phyloP scores from a whole-genome alignment of 179 eudicot genomes.

The Camellia oleifera region DNA sequence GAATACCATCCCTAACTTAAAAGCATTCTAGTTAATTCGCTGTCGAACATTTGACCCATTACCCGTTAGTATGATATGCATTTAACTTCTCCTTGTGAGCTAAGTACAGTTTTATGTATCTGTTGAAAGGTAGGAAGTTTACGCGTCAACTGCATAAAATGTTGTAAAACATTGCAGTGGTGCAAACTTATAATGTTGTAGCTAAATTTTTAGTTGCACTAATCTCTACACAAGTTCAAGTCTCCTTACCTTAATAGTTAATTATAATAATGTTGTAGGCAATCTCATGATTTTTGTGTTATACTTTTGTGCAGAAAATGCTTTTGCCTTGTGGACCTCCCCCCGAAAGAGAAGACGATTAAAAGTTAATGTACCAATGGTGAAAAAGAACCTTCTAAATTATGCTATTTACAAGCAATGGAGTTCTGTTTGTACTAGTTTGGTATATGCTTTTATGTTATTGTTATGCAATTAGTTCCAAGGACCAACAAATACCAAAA shows the following conservation, averaged over 20 bases:
- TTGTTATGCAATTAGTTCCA: background rate
- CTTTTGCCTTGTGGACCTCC: conserved; percentile 44
- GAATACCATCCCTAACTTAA: too few relatives aligned
- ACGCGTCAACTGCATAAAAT: background rate
- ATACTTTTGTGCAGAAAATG: conserved; percentile 38
- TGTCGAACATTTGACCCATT: too few relatives aligned
- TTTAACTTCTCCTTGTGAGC: too few relatives aligned
- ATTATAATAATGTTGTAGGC: background rate
- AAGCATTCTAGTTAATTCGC: too few relatives aligned
- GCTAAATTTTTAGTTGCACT: background rate
- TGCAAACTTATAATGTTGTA: background rate
- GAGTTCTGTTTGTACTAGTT: background rate
- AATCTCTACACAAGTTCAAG: background rate
- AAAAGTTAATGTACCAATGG: background rate
- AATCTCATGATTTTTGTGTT: background rate
- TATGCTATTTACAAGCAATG: background rate
- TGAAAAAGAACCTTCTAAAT: background rate
- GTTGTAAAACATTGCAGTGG: background rate
- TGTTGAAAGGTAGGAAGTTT: background rate
- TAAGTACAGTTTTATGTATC: too few relatives aligned
- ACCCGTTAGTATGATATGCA: too few relatives aligned
- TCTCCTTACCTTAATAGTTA: background rate
- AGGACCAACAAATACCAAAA: background rate
- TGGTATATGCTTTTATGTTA: background rate
- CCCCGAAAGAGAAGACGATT: conserved; percentile 44